Evolutionary conservation across 148 eudicot genomes (phyloP), one percentile per base, ranked within the genome.

Genomic region (Limonium bicolor): DNA sequence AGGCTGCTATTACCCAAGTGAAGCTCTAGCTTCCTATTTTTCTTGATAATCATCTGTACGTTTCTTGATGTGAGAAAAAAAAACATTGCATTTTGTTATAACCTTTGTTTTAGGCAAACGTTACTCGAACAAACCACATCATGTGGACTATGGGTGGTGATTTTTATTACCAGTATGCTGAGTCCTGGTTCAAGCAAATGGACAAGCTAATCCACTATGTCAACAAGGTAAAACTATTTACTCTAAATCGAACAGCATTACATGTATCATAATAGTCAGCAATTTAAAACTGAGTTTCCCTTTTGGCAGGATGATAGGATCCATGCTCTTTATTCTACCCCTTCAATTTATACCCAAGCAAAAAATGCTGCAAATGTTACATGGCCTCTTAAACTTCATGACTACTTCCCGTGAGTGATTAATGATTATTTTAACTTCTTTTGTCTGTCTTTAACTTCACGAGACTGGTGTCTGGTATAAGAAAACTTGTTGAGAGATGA

Each of bases 141-240:
- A 86, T 86, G 94, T 86, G 96, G 96, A 82, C 96, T 19, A 86
- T 86, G 96, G 96, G 96, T 28, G 96, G 65, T 46, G 96, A 86
- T 56, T 86, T 86, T 71, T 52, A 53, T 45, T 86, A 86, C 57
- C 85, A 78, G 58, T 73, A 82, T 73, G 96, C 96, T 9, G 96
- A 86, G 70, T 47, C 85, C 26, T 86, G 96, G 96, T 86, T 78
- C 82, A 82, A 67, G 74, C 80, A 73, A 51, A 78, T 86, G 96
- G 96, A 86, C 66, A 86, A 82, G 58, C 54, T 86, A 22, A 78
- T 86, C 51, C 82, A 86, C 56, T 66, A 86, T 59, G 94, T 86
- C 41, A 86, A 82, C 66, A 73, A 68, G 79, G 96, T 81, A 62
- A 14, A 15, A 31, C 1, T 15, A 2, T n/a, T n/a, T n/a, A n/a